These are phyloP conservation scores for Phoenix dactylifera DNA, from an alignment of 176 grass and related monocot species.

Conservation along the genomic window DNA sequence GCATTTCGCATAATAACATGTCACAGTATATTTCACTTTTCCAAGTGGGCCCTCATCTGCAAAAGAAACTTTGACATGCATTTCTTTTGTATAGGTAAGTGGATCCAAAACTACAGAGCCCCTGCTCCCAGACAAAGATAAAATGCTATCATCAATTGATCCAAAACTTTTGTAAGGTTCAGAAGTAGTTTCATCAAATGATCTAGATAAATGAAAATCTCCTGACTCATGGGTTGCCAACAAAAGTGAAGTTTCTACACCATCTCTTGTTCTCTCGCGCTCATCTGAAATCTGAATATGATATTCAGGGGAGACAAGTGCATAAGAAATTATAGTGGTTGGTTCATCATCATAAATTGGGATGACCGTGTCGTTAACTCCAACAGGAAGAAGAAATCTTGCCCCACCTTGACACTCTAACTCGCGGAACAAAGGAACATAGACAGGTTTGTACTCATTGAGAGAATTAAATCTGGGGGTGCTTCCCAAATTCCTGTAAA, in stretches of 20 bases:
- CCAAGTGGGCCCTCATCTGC: constrained; percentile 58
- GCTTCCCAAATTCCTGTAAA: constrained; percentile 61
- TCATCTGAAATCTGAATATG: constrained; percentile 72
- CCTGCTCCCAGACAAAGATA: constrained; percentile 36
- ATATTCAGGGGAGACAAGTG: constrained; percentile 70
- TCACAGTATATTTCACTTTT: constrained; percentile 74
- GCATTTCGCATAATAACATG: constrained; percentile 82
- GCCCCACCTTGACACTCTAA: constrained; percentile 53
- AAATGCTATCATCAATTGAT: constrained; percentile 35
- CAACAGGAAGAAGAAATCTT: constrained; percentile 73
- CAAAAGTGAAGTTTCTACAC: constrained; percentile 4
- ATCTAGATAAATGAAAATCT: constrained; percentile 44
- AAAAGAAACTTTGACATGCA: constrained; percentile 86
- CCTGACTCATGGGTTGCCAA: constrained; percentile 25
- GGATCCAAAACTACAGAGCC: constrained; percentile 31
- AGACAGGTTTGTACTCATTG: constrained; percentile 43
- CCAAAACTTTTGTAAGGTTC: constrained; percentile 66
- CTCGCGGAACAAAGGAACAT: constrained; percentile 40
- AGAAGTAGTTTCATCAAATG: constrained; percentile 45
- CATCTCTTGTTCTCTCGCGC: constrained; percentile 33
- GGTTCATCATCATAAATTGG: constrained; percentile 85
- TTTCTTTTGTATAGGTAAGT: constrained; percentile 44
- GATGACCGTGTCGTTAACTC: constrained; percentile 74
- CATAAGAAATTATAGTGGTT: constrained; percentile 82
- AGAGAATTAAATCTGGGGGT: constrained; percentile 44